Evolutionary conservation across 805 yeast genomes (phyloP).

Genomic region (Candida lessepsii): DNA sequence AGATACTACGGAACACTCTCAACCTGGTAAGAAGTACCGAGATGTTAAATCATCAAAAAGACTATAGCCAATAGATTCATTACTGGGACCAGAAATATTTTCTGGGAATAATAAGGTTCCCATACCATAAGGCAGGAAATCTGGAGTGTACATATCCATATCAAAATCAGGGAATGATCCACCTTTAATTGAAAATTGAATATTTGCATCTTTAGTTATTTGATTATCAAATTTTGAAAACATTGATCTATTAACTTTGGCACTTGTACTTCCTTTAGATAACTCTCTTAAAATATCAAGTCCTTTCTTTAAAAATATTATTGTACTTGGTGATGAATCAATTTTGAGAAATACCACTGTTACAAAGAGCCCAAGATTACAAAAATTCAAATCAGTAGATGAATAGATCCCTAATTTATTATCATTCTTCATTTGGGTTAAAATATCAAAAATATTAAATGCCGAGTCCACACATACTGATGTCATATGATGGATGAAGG

Average conservation of each 20-base stretch:
- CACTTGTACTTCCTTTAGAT: constrained; percentile 17
- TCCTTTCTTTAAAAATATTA: constrained; percentile 16
- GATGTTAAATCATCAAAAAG: constrained; percentile 1
- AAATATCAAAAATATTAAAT: constrained; percentile 15
- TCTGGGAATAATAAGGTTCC: constrained; percentile 1
- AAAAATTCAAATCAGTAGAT: constrained; percentile 17
- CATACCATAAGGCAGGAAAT: background rate
- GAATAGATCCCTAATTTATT: constrained; percentile 17
- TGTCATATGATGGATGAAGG: constrained; percentile 16
- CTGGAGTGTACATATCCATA: background rate
- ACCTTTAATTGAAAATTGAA: background rate
- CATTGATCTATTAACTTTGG: constrained; percentile 8
- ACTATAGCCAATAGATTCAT: background rate
- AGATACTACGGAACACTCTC: no score
- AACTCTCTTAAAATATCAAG: constrained; percentile 14
- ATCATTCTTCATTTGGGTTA: constrained; percentile 15
- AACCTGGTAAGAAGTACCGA: background rate
- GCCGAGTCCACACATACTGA: constrained; percentile 19
- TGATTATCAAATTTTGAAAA: background rate
- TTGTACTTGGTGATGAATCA: constrained; percentile 16
- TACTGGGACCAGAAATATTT: background rate
- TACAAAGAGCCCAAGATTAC: constrained; percentile 16
- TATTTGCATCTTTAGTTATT: background rate
- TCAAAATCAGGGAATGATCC: background rate
- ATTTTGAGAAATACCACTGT: constrained; percentile 15